phyloP scores from a whole-genome alignment of 495 filamentous ascomycete genomes.

The Daldinia bambusicola region DNA sequence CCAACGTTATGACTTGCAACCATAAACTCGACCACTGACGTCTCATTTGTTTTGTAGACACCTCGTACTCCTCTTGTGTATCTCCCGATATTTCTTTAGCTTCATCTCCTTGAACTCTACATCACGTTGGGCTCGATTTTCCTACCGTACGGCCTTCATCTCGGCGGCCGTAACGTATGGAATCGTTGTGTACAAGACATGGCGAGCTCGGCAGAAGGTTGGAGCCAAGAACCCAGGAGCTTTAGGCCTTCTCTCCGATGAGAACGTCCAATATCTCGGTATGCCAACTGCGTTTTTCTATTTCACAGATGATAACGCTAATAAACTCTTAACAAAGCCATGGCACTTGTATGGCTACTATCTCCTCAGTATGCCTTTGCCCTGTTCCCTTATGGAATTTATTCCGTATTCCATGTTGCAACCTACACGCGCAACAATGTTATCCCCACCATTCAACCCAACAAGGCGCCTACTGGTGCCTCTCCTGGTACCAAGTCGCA shows the following conservation, averaged over 20 bases:
- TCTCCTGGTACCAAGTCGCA: constrained; percentile 71
- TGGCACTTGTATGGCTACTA: constrained; percentile 97
- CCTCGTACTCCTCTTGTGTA: constrained; percentile 81
- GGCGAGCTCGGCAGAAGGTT: constrained; percentile 78
- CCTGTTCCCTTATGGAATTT: constrained; percentile 92
- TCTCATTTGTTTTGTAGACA: constrained; percentile 65
- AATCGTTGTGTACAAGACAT: constrained; percentile 99
- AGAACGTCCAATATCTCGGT: constrained; percentile 98
- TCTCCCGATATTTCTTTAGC: constrained; percentile 81
- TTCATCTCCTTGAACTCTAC: constrained; percentile 86
- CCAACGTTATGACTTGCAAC: neutral
- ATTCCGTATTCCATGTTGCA: constrained; percentile 97
- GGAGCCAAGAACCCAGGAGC: constrained; percentile 67
- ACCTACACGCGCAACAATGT: constrained; percentile 80
- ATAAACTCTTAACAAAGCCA: constrained; percentile 63
- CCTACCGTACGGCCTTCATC: constrained; percentile 89
- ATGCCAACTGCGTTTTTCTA: constrained; percentile 52
- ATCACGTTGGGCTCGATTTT: constrained; percentile 75
- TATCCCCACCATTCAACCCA: constrained; percentile 70
- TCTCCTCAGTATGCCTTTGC: constrained; percentile 88
- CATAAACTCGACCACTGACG: constrained; percentile 22
- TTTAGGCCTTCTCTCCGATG: constrained; percentile 77
- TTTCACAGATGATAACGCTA: neutral
- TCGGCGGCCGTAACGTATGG: constrained; percentile 92
- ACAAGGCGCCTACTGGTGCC: constrained; percentile 58